phyloP scores from a whole-genome alignment of 2,329 filamentous ascomycete species.

The Trichoderma pleuroti region DNA sequence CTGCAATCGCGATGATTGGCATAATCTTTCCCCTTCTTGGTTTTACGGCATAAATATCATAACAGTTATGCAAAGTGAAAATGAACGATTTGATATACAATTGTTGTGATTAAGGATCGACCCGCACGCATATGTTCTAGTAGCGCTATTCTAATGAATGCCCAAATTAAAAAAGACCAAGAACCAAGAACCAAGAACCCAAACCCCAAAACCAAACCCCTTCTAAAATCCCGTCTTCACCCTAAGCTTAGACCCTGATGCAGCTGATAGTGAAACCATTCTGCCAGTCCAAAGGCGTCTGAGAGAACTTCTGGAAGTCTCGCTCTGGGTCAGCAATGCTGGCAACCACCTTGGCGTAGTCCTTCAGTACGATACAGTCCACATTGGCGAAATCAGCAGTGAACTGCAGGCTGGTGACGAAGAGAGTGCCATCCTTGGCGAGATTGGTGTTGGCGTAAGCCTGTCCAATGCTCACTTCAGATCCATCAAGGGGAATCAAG shows the following conservation, averaged over 20 bases:
- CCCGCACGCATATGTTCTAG: neutral
- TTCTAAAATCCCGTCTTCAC: neutral
- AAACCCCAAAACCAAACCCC: neutral
- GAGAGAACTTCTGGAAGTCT: neutral
- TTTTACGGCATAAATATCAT: neutral
- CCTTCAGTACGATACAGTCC: neutral
- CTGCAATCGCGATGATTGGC: neutral
- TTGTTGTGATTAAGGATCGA: neutral
- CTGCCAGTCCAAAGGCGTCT: neutral
- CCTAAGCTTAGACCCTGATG: neutral
- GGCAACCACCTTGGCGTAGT: neutral
- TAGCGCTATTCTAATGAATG: neutral
- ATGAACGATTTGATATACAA: neutral
- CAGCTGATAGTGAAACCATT: neutral
- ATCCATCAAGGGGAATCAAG: neutral
- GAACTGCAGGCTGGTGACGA: conserved; percentile 5
- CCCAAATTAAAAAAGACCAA: neutral
- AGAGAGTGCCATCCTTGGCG: neutral
- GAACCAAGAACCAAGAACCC: neutral
- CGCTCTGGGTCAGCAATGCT: neutral
- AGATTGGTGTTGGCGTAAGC: neutral
- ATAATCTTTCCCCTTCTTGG: neutral
- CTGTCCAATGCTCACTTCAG: neutral
- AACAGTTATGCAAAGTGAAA: neutral
- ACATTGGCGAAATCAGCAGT: neutral